Conservation (phyloP, 2,329 filamentous ascomycete genomes). For the Cytospora piceae region DNA sequence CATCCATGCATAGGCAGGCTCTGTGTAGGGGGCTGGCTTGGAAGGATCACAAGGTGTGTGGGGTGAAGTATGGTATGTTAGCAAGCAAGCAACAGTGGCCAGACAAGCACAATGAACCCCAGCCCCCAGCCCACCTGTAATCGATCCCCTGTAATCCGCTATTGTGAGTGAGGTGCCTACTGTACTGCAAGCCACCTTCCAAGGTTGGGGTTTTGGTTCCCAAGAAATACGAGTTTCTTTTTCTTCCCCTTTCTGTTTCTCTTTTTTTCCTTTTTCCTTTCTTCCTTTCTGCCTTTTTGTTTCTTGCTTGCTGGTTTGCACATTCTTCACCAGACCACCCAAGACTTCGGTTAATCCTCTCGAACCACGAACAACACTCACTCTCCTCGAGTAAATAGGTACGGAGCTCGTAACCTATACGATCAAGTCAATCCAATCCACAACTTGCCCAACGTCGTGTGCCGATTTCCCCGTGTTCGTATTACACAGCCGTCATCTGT, state of each 20-base stretch:
- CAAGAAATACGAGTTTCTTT: background rate
- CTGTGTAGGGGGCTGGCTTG: too few species aligned
- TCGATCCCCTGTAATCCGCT: too few species aligned
- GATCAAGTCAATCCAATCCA: background rate
- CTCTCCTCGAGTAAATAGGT: too few species aligned
- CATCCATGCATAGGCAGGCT: too few species aligned
- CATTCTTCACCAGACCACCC: background rate
- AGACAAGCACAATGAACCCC: too few species aligned
- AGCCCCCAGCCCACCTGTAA: too few species aligned
- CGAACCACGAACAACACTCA: background rate
- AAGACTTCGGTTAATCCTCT: background rate
- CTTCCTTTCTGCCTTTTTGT: background rate
- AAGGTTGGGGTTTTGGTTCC: background rate
- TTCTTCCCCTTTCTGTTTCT: background rate
- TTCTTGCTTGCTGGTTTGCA: background rate
- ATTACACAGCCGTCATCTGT: background rate
- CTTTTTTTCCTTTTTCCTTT: background rate
- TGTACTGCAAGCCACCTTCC: too few species aligned
- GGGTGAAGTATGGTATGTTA: too few species aligned
- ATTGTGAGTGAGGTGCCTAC: too few species aligned
- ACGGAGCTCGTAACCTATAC: background rate
- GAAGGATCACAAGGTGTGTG: too few species aligned
- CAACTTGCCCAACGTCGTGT: constrained; percentile 4
- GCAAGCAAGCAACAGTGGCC: too few species aligned
- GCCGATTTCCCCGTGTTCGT: constrained; percentile 8